Evolutionary conservation across 192 early-diverging fungal genomes (phyloP).

Genomic region (Mortierella claussenii): DNA sequence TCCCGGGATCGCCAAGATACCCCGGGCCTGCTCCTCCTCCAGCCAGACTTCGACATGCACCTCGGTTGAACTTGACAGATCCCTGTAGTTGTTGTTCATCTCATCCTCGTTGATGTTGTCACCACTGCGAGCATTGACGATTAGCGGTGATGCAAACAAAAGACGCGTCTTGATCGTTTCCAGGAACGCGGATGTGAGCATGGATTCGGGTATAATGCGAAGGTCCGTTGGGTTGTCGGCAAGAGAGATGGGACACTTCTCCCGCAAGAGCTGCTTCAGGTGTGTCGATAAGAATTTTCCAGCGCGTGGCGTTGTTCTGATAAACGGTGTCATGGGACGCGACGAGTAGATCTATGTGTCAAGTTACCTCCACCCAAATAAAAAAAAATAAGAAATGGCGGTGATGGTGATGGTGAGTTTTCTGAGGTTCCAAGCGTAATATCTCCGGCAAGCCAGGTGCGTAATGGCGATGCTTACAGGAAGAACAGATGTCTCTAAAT

Average conservation of each 20-base stretch:
- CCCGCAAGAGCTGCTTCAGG: conserved; percentile 67
- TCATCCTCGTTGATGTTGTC: conserved; percentile 55
- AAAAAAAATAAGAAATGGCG: too few relatives aligned
- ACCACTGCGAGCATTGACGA: conserved; percentile 34
- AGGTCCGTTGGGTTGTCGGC: conserved; percentile 47
- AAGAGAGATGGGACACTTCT: conserved; percentile 58
- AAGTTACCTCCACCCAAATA: too few relatives aligned
- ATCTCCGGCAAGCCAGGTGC: too few relatives aligned
- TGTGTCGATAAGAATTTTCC: conserved; percentile 68
- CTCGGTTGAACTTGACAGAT: conserved; percentile 59
- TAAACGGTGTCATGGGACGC: conserved; percentile 71
- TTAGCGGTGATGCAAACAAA: conserved; percentile 67
- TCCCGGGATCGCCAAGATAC: conserved; percentile 72
- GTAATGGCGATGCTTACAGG: too few relatives aligned
- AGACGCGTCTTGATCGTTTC: conserved; percentile 77
- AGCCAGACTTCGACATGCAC: conserved; percentile 52
- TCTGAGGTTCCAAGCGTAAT: background rate
- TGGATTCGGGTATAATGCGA: conserved; percentile 55
- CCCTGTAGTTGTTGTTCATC: conserved; percentile 56
- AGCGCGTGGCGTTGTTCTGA: conserved; percentile 72
- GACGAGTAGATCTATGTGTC: conserved; percentile 74
- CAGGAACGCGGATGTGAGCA: conserved; percentile 64
- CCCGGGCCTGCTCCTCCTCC: conserved; percentile 51
- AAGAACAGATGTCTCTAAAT: conserved; percentile 77
- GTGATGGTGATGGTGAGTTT: too few relatives aligned